Conservation (phyloP, 2,329 filamentous ascomycete genomes). For the Byssochlamys sp. region DNA sequence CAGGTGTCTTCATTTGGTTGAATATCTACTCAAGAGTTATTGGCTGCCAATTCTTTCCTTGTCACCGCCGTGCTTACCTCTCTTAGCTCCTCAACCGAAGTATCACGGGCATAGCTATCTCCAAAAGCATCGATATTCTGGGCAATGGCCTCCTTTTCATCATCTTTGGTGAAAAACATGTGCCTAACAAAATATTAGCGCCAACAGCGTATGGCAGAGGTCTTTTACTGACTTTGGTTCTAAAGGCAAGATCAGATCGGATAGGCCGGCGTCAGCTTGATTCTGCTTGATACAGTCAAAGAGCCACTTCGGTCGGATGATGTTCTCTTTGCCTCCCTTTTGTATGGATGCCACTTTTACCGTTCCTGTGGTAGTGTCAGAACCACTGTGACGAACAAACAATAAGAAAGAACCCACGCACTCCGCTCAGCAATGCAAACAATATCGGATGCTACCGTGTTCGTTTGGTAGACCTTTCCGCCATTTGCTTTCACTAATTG, state of each 20-base stretch:
- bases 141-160: conserved; percentile 45
- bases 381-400: background rate
- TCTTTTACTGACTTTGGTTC: conserved; percentile 39
- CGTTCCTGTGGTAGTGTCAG: conserved; percentile 27
- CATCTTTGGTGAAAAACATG: conserved; percentile 59
- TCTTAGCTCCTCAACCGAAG: conserved; percentile 54
- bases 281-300: conserved; percentile 63
- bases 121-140: conserved; percentile 64
- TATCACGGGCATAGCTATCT: conserved; percentile 72
- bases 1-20: conserved; percentile 26
- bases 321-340: conserved; percentile 59
- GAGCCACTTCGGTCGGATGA: conserved; percentile 74
- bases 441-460: conserved; percentile 52
- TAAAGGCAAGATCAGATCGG: conserved; percentile 54
- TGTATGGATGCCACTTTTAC: conserved; percentile 77
- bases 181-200: conserved; percentile 46
- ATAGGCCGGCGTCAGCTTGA: conserved; percentile 44
- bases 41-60: background rate
- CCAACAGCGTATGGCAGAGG: background rate
- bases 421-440: conserved; percentile 71
- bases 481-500: conserved; percentile 72
- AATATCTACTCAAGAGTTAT: conserved; percentile 23
- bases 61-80: conserved; percentile 16
- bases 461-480: conserved; percentile 66
- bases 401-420: conserved; percentile 13